Conservation (phyloP, 805 yeast species). For the Kodamaea restingae region DNA sequence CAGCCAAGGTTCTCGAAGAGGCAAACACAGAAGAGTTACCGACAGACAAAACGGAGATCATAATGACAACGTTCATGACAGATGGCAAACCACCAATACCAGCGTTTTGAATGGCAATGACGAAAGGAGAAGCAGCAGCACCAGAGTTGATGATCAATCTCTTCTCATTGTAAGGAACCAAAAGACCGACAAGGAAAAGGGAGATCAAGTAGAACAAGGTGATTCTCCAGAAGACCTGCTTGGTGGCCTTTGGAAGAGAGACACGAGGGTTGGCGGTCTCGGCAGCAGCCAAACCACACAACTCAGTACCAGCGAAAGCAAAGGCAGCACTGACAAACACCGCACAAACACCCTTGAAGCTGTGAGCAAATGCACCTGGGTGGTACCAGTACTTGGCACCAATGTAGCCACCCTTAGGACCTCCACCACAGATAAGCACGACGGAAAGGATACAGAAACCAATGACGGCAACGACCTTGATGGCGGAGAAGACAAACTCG, state of each 20-base stretch:
- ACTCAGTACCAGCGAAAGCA: constrained; percentile 71
- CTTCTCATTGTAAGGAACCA: constrained; percentile 62
- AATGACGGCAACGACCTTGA: constrained; percentile 59
- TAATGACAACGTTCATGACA: constrained; percentile 65
- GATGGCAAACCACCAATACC: constrained; percentile 65
- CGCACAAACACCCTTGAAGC: constrained; percentile 66
- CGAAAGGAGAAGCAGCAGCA: constrained; percentile 70
- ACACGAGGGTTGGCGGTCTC: constrained; percentile 67
- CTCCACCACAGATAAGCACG: constrained; percentile 54
- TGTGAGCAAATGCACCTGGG: constrained; percentile 67
- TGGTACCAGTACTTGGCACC: constrained; percentile 58
- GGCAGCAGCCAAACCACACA: constrained; percentile 73
- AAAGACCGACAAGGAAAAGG: constrained; percentile 52
- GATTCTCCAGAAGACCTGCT: constrained; percentile 82
- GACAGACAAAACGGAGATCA: constrained; percentile 66
- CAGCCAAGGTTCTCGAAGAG: constrained; percentile 63
- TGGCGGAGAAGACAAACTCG: constrained; percentile 59
- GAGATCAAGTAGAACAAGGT: constrained; percentile 62
- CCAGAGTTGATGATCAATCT: constrained; percentile 46
- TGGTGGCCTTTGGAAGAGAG: constrained; percentile 67
- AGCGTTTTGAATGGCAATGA: constrained; percentile 64
- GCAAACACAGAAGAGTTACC: constrained; percentile 72
- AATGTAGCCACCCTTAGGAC: constrained; percentile 46
- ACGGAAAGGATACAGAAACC: constrained; percentile 58
- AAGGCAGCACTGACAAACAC: constrained; percentile 78